Conservation (phyloP, 805 yeast species). For the Saitoella complicata region DNA sequence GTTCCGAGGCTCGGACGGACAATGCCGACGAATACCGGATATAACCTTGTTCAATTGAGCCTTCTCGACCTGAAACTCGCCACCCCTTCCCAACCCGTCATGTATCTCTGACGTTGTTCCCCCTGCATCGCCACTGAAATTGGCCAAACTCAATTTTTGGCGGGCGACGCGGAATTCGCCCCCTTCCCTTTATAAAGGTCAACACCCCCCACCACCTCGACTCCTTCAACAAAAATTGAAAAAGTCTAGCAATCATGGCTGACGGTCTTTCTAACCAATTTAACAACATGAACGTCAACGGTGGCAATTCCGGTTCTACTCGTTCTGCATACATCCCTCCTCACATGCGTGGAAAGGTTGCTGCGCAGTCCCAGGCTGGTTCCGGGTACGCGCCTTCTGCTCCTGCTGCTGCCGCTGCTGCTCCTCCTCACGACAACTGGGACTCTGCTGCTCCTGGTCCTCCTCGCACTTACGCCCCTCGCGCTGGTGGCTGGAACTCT, state of each 20-base stretch:
- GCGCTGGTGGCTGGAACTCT: neutral
- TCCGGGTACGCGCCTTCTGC: constrained; percentile 3
- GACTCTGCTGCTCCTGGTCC: neutral
- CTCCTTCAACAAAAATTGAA: neutral
- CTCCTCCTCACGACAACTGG: constrained; percentile 3
- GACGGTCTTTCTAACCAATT: constrained; percentile 11
- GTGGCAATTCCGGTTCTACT: neutral
- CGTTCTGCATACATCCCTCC: constrained; percentile 41
- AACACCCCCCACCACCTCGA: too few relatives aligned
- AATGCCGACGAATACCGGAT: too few relatives aligned
- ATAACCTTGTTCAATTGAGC: too few relatives aligned
- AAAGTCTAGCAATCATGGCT: too few relatives aligned
- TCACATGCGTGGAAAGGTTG: constrained; percentile 22
- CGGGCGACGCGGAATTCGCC: too few relatives aligned
- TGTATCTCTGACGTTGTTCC: too few relatives aligned
- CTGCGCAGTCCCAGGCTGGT: constrained; percentile 7
- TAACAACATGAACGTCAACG: constrained; percentile 6
- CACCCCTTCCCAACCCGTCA: too few relatives aligned
- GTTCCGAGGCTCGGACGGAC: too few relatives aligned
- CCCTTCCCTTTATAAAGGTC: too few relatives aligned
- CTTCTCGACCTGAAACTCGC: too few relatives aligned
- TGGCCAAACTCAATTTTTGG: too few relatives aligned
- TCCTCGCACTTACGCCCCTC: neutral
- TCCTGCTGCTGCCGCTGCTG: constrained; percentile 11
- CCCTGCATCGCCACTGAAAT: too few relatives aligned